phyloP scores from a whole-genome alignment of 495 filamentous ascomycete species.

The Hypomontagnella monticulosa region DNA sequence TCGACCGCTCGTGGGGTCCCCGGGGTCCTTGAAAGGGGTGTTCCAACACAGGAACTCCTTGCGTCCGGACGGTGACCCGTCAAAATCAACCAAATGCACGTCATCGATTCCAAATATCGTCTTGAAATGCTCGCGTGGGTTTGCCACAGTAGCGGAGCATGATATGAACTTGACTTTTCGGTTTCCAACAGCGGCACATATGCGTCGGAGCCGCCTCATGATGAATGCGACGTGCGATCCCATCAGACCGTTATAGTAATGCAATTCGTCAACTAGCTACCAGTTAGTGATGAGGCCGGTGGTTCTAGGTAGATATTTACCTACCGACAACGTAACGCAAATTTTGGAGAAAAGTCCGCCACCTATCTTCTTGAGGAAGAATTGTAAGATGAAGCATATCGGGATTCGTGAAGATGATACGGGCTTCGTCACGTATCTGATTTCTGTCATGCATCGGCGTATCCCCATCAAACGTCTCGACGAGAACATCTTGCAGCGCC shows the following conservation, averaged over 20 bases:
- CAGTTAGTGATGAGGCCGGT: background rate
- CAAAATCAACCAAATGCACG: constrained; percentile 83
- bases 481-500: constrained; percentile 74
- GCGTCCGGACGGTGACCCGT: constrained; percentile 90
- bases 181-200: constrained; percentile 94
- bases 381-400: constrained; percentile 98
- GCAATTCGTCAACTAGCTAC: constrained; percentile 75
- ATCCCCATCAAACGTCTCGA: constrained; percentile 97
- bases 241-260: constrained; percentile 96
- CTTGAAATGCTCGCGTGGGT: constrained; percentile 91
- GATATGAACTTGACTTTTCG: constrained; percentile 90
- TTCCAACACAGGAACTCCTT: constrained; percentile 99
- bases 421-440: constrained; percentile 83
- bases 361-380: constrained; percentile 87
- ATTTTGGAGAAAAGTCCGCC: constrained; percentile 89
- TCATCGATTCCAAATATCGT: constrained; percentile 88
- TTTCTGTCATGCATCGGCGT: constrained; percentile 84
- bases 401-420: constrained; percentile 97
- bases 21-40: constrained; percentile 91
- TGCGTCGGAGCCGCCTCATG: constrained; percentile 88
- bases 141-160: constrained; percentile 96
- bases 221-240: constrained; percentile 94
- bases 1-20: constrained; percentile 85
- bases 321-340: constrained; percentile 86
- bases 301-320: constrained; percentile 25